Conservation (phyloP, 148 eudicot species). For the Spergularia bocconei region DNA sequence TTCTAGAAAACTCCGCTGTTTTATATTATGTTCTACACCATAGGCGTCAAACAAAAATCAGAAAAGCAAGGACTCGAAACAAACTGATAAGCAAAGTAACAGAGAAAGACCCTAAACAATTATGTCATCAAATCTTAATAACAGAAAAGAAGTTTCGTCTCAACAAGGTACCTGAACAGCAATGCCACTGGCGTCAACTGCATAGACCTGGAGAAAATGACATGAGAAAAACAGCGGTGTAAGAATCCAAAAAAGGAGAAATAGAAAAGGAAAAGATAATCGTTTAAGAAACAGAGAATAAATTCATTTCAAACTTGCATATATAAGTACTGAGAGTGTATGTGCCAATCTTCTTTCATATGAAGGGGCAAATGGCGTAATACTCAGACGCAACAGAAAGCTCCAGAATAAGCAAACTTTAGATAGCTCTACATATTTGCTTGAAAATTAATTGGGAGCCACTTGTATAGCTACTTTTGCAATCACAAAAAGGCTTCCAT, state of each 20-base stretch:
- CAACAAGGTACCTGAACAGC: conserved; percentile 72
- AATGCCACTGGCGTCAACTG: conserved; percentile 97
- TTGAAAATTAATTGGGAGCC: not conserved
- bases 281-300: not conserved
- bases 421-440: not conserved
- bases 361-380: not conserved
- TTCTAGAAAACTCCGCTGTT: not conserved
- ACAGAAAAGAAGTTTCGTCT: not conserved
- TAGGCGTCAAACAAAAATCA: conserved; percentile 1
- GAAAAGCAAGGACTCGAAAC: not conserved
- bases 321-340: not conserved
- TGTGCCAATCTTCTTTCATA: not conserved
- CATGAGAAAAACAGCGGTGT: not conserved
- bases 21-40: not conserved
- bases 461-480: not conserved
- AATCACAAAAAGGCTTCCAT: not conserved
- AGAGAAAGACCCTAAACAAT: not conserved
- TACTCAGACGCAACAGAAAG: not conserved
- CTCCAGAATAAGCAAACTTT: not conserved
- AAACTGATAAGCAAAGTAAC: not conserved
- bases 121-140: not conserved
- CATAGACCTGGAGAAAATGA: conserved; percentile 69
- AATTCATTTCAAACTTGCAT: conserved; percentile 1
- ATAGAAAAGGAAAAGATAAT: no score
- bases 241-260: not conserved